A percentile compares a stretch with the other conserved stretches of the same genome.
phyloP scores from a whole-genome alignment of 176 grass and related monocot genomes.

The Pontederia paniculata region DNA sequence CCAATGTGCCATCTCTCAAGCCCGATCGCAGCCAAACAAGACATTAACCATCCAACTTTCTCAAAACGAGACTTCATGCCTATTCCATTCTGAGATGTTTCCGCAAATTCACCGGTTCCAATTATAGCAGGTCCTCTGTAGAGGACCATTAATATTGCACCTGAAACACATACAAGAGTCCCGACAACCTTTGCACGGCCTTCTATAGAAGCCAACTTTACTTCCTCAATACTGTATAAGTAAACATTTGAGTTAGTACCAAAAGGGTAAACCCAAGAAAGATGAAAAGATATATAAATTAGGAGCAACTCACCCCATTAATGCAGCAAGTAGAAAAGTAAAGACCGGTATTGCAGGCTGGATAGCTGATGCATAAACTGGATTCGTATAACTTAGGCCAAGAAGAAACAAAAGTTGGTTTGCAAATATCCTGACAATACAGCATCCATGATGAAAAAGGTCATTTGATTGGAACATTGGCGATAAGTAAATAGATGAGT shows the following conservation, averaged over 20 bases:
- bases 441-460: not conserved
- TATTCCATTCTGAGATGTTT: constrained; percentile 2
- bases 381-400: constrained; percentile 73
- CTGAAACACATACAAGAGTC: constrained; percentile 59
- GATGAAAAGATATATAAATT: not conserved
- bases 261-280: not conserved
- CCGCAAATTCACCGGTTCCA: constrained; percentile 25
- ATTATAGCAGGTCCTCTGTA: constrained; percentile 66
- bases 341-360: constrained; percentile 94
- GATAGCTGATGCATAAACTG: constrained; percentile 77
- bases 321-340: constrained; percentile 60
- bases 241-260: not conserved
- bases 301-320: constrained; percentile 26
- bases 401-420: constrained; percentile 92
- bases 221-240: constrained; percentile 38
- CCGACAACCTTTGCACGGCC: constrained; percentile 54
- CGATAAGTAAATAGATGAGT: not conserved
- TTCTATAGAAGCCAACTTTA: constrained; percentile 54
- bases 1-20: constrained; percentile 55
- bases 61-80: constrained; percentile 4
- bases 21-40: constrained; percentile 13
- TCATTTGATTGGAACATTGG: not conserved
- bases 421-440: constrained; percentile 54
- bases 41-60: constrained; percentile 24
- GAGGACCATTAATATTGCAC: constrained; percentile 60